Evolutionary conservation across 129 eudicot species (phyloP), one percentile per base, ranked within the genome.

Genomic region (Smallanthus sonchifolius): DNA sequence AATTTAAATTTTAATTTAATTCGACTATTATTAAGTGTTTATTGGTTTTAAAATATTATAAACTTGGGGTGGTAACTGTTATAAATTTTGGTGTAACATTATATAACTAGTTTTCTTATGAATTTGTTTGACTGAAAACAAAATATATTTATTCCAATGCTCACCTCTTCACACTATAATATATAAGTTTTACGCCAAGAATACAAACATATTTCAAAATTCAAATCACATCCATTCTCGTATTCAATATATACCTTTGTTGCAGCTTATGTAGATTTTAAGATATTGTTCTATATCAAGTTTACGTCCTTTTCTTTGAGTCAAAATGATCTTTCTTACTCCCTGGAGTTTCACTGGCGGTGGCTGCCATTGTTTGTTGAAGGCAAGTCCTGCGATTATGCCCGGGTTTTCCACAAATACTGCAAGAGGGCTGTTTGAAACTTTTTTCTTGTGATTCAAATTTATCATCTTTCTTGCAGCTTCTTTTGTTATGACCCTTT

Each of bases 401-500:
- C 36, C 96, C 92, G 15, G 79, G 66, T 78, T 84, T 60, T 4
- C 91, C 84, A 52, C 98, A 90, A 48, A 81, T 79, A 19, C 82
- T 81, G 81, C 97, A 90, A 55, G 76, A 72, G 20, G 84, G 91
- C 13, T 61, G 82, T 45, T 82, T 79, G 8, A 24, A 76, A 14
- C 67, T 60, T 59, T 62, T 80, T 34, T n/a, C 54, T 10, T 37
- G 69, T 15, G 70, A 30, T 38, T 69, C 74, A 7, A 47, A 65
- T 5, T 62, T 51, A 56, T 75, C 86, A 39, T 77, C 79, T 80
- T 69, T 85, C 57, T 65, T 72, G 55, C 97, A 94, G 45, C 91
- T 88, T 87, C 91, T 90, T 83, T 80, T 72, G 85, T 91, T 95
- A 74, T 91, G 97, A 45, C 97, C 99, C 70, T 74, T 86, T 75